phyloP scores from a whole-genome alignment of 1,139 yeast species.

The Taphrina sp. region DNA sequence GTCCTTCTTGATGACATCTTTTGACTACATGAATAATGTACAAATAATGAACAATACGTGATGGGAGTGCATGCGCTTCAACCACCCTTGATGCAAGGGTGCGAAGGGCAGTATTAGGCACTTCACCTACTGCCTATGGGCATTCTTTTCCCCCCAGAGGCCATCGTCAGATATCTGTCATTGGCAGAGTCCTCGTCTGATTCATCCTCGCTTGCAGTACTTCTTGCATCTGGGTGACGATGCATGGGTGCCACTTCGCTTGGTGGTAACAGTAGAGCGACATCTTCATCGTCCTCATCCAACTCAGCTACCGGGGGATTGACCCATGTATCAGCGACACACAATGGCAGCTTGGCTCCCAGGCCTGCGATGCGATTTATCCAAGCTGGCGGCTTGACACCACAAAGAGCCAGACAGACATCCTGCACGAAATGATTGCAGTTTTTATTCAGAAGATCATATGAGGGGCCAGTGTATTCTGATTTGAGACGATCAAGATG shows the following conservation, averaged over 20 bases:
- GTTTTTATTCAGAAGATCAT: conserved; percentile 21
- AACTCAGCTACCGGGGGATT: conserved; percentile 25
- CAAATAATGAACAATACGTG: too few species aligned
- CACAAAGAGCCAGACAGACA: conserved; percentile 22
- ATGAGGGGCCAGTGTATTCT: conserved; percentile 22
- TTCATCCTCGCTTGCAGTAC: background rate
- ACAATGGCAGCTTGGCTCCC: conserved; percentile 28
- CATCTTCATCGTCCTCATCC: conserved; percentile 5
- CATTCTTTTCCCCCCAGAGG: conserved; percentile 9
- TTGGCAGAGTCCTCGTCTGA: conserved; percentile 4
- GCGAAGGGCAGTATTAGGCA: too few species aligned
- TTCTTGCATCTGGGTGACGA: background rate
- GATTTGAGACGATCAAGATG: conserved; percentile 9
- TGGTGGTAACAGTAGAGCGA: conserved; percentile 22
- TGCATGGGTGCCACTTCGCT: conserved; percentile 30
- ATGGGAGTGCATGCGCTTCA: too few species aligned
- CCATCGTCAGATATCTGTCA: conserved; percentile 3
- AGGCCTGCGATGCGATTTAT: conserved; percentile 33
- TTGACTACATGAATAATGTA: too few species aligned
- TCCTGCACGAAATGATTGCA: conserved; percentile 30
- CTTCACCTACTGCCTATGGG: background rate
- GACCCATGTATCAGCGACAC: conserved; percentile 29
- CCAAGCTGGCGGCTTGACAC: conserved; percentile 32
- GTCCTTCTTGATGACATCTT: too few species aligned
- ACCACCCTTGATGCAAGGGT: too few species aligned